Conservation (phyloP, 768 basidiomycete genomes). For the Baorangia bicolor region DNA sequence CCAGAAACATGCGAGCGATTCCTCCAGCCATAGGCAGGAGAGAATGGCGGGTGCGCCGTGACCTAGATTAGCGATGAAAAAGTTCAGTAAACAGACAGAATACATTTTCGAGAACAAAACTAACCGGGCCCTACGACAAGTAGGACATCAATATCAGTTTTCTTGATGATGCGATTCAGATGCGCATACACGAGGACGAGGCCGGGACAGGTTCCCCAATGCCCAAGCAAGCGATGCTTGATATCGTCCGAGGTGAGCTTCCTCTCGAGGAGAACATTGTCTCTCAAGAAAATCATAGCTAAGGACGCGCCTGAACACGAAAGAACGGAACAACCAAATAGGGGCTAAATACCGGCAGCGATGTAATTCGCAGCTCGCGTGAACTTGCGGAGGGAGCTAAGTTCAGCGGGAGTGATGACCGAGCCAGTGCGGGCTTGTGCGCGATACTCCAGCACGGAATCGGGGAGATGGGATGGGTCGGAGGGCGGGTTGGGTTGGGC, state of each 20-base stretch:
- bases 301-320: neutral
- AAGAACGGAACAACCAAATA: neutral
- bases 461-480: constrained; percentile 65
- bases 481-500: constrained; percentile 66
- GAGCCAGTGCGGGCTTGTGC: constrained; percentile 48
- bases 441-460: constrained; percentile 48
- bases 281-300: constrained; percentile 86
- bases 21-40: constrained; percentile 85
- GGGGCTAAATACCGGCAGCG: constrained; percentile 52
- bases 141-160: constrained; percentile 59
- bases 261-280: constrained; percentile 66
- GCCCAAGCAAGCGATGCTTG: constrained; percentile 78
- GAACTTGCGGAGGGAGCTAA: constrained; percentile 51
- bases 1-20: constrained; percentile 59
- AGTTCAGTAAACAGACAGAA: neutral
- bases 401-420: constrained; percentile 50
- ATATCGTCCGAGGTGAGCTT: constrained; percentile 64
- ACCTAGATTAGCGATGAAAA: constrained; percentile 33
- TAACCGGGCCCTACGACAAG: constrained; percentile 79
- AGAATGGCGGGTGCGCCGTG: constrained; percentile 88
- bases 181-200: constrained; percentile 72
- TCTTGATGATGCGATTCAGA: constrained; percentile 60
- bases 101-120: neutral
- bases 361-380: constrained; percentile 67
- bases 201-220: constrained; percentile 85